Base-by-base conservation (phyloP, 1,139 yeast species). In the Hansenula sp. region DNA sequence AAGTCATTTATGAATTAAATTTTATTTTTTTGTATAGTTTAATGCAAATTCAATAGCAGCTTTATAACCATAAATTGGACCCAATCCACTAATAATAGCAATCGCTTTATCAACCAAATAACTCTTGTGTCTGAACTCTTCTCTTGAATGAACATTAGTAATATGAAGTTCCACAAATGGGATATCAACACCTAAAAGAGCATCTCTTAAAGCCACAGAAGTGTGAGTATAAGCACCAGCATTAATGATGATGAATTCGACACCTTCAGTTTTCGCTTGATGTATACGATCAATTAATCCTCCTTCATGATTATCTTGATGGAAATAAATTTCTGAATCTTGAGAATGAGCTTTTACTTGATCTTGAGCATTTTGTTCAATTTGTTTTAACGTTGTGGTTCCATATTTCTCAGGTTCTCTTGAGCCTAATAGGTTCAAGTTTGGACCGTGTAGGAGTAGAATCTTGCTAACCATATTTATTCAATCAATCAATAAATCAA, bases 161-260 rank as follows among this genome's bases (percentile, higher is more conserved):
- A 72, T 69, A 48, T 72, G 77, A 10, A 71, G 64, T 48, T 72
- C 77, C 29, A 72, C 64, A 47, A 66, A 72, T 21, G 77, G 77
- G 39, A 71, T 71, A 18, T 67, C 68, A 5, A 73, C 71, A 26
- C 69, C 73, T 34, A 71, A 53, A 31, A 72, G 59, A 2, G 77
- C 77, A 52, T 72, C 77, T 46, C 77, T 64, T 19, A 72, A 62
- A 2, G 73, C 77, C 17, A 72, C 69, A 0, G 75, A 69, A 1
- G 77, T 72, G 45, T 72, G 77, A 2, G 77, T 72, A 48, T 69
- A 71, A 8, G 77, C 77, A 36, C 77, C 77, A 11, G 77, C 77
- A 50, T 72, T 72, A 41, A 72, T 70, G 27, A 72, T 64, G 38
- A 72, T 55, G 47, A 53, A 53, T 18, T 53, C 53, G 4, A 53